phyloP scores from a whole-genome alignment of 352 stramenopile genomes.

The Pythium phragmiticola region DNA sequence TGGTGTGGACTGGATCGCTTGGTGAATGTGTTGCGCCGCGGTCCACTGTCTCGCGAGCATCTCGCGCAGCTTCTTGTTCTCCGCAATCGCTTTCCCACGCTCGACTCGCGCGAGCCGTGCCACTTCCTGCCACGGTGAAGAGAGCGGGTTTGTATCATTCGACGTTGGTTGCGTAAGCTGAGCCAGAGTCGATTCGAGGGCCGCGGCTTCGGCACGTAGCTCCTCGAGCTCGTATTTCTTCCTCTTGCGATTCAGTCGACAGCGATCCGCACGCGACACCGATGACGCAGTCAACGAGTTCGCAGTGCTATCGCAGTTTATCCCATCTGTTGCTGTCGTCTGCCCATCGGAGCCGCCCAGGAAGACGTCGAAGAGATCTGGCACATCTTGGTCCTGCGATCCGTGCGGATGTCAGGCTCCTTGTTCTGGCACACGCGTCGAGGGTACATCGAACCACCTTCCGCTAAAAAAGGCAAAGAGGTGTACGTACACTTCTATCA shows the following conservation, averaged over 20 bases:
- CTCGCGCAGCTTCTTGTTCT: conserved; percentile 21
- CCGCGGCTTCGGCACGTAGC: neutral
- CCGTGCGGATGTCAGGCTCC: too few species aligned
- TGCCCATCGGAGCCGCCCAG: neutral
- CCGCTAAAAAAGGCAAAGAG: neutral
- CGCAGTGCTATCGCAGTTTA: neutral
- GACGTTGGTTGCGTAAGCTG: neutral
- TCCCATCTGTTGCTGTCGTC: neutral
- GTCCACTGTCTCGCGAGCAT: conserved; percentile 2
- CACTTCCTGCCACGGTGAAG: neutral
- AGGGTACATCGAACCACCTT: neutral
- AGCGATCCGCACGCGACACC: conserved; percentile 15
- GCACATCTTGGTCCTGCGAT: too few species aligned
- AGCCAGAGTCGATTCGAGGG: conserved; percentile 8
- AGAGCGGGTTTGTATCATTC: neutral
- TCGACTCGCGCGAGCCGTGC: neutral
- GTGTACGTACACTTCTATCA: neutral
- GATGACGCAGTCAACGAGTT: neutral
- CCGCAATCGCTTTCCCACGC: neutral
- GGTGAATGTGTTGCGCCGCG: conserved; percentile 7
- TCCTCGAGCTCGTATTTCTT: conserved; percentile 23
- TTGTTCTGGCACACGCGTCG: neutral
- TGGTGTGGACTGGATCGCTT: conserved; percentile 1
- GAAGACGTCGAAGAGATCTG: neutral
- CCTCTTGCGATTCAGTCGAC: conserved; percentile 20